Evolutionary conservation across 257 asterid genomes (phyloP).

Genomic region (Cynanchum wilfordii): DNA sequence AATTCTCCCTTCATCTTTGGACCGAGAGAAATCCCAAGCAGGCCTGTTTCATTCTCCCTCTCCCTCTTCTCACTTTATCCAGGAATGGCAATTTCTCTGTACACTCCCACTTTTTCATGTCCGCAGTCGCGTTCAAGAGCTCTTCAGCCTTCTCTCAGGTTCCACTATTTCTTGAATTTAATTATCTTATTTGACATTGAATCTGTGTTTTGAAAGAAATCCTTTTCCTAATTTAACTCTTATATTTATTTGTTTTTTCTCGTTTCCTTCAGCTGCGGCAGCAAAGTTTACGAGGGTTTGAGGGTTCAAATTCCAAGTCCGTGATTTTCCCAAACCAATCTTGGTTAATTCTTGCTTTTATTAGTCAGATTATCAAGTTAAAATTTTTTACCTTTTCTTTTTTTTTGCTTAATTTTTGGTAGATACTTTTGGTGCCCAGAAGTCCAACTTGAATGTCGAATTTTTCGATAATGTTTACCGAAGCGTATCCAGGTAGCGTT

Average conservation of each 20-base stretch:
- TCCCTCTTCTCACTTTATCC: conserved; percentile 14
- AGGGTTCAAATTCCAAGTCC: conserved; percentile 67
- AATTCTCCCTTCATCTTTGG: not conserved
- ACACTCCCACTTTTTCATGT: conserved; percentile 11
- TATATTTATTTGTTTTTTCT: not conserved
- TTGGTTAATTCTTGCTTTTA: not conserved
- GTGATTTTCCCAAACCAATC: conserved; percentile 16
- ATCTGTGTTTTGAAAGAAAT: not conserved
- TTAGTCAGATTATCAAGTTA: not conserved
- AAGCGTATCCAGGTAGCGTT: conserved; percentile 60
- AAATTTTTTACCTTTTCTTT: not conserved
- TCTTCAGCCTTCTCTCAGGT: conserved; percentile 21
- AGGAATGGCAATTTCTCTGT: conserved; percentile 15
- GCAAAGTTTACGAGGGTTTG: conserved; percentile 58
- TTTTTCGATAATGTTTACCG: conserved; percentile 59
- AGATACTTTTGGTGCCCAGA: conserved; percentile 56
- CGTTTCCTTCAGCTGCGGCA: conserved; percentile 44
- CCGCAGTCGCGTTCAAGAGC: not conserved
- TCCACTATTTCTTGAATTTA: not conserved
- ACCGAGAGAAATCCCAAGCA: not conserved
- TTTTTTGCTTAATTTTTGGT: conserved; percentile 12
- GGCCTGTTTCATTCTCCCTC: not conserved
- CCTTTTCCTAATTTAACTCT: not conserved
- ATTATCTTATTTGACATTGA: not conserved
- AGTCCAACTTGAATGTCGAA: conserved; percentile 52